Evolutionary conservation across 2,329 filamentous ascomycete species (phyloP).

Genomic region (Pseudogymnoascus destructans): DNA sequence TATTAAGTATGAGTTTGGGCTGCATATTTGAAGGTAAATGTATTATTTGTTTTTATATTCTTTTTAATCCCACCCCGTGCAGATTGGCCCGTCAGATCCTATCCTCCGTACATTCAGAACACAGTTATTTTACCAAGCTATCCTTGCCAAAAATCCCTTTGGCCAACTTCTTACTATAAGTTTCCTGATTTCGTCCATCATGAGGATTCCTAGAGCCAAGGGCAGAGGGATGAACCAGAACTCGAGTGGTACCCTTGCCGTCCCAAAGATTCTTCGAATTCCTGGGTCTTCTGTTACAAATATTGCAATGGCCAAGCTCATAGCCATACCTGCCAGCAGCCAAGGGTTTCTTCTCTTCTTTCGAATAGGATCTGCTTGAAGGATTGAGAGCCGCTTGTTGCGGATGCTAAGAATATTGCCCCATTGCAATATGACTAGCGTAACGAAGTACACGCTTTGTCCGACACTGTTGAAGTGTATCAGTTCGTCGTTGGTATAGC

Average conservation of each 20-base stretch:
- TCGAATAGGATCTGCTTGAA: conserved; percentile 38
- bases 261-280: conserved; percentile 36
- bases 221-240: conserved; percentile 40
- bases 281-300: conserved; percentile 41
- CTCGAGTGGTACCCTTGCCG: conserved; percentile 37
- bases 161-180: conserved; percentile 34
- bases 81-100: background rate
- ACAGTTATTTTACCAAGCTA: conserved; percentile 34
- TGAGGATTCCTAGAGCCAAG: conserved; percentile 36
- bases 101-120: background rate
- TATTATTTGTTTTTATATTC: conserved; percentile 10
- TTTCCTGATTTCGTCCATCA: conserved; percentile 41
- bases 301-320: conserved; percentile 37
- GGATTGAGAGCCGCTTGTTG: conserved; percentile 37
- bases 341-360: conserved; percentile 37
- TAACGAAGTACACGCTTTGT: conserved; percentile 42
- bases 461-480: conserved; percentile 36
- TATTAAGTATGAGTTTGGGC: background rate
- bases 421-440: conserved; percentile 40
- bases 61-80: background rate
- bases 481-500: conserved; percentile 34
- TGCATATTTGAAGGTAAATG: background rate
- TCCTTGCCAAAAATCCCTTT: conserved; percentile 32
- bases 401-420: conserved; percentile 37
- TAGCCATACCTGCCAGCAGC: conserved; percentile 34